Evolutionary conservation across 78 protist species (phyloP), one percentile per base, ranked within the genome.

Genomic region (Dictyostelium brefeldianum): DNA sequence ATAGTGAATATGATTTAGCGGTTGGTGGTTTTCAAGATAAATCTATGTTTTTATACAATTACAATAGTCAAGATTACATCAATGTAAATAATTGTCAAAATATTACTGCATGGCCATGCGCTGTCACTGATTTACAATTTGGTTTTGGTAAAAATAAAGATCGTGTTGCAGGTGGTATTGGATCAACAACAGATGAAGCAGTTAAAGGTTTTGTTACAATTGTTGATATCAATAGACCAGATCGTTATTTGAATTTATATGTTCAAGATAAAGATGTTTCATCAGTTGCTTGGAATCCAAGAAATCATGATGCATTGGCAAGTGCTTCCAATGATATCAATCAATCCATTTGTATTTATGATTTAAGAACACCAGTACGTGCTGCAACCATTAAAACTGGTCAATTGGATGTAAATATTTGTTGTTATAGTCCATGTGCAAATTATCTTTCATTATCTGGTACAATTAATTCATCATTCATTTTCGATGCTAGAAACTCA

Each of bases 261-360:
- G 79, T 46, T 46, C 79, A 73, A 47, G 59, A 46, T 8, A 73
- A 73, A 73, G 79, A 73, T 22, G 56, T 47, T 73, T 73, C 79
- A n/a, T 36, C 79, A 1, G 41, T 73, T 4, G 79, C 79, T 4
- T 73, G 79, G 79, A 46, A 47, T 46, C 79, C 79, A 20, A 73
- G 54, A 46, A 73, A 46, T 47, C 79, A 36, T 47, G 59, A 73
- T 18, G 27, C 22, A 4, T 0, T 73, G 2, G 79, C 79, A 0
- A 43, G 43, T 10, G 51, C 56, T n/a, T 36, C 59, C 17, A 73
- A 47, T n/a, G 56, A 47, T 31, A 17, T n/a, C 25, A 46, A 73
- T 11, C 31, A 46, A 47, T 46, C 59, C 1, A 36, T 73, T 73
- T 36, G 51, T 22, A n/a, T 73, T 0, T 73, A 73, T n/a, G 79